phyloP scores from a whole-genome alignment of 192 early-diverging fungal genomes.

The Entomortierella lignicola region DNA sequence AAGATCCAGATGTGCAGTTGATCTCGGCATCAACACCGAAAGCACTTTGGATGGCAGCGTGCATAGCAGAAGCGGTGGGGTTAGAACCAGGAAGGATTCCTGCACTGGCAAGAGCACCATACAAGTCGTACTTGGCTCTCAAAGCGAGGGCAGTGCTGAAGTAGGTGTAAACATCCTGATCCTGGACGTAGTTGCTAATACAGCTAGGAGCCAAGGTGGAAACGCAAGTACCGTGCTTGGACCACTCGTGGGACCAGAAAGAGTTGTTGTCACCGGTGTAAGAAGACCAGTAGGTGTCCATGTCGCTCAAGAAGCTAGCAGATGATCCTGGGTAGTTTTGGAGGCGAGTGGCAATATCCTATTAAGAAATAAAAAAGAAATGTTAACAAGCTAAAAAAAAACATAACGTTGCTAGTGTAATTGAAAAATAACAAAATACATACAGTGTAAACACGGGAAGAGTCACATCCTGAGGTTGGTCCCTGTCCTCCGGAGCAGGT shows the following conservation, averaged over 20 bases:
- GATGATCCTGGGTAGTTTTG: constrained; percentile 42
- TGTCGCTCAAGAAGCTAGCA: constrained; percentile 53
- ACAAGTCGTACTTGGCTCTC: constrained; percentile 66
- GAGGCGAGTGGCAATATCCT: constrained; percentile 64
- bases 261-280: constrained; percentile 82
- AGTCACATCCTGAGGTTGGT: constrained; percentile 70
- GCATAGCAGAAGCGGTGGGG: constrained; percentile 55
- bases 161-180: constrained; percentile 70
- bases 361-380: background rate
- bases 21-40: constrained; percentile 57
- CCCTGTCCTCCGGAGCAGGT: constrained; percentile 60
- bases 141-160: constrained; percentile 66
- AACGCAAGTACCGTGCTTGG: constrained; percentile 85
- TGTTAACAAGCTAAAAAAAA: too few relatives aligned
- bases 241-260: constrained; percentile 88
- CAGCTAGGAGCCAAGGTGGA: constrained; percentile 73
- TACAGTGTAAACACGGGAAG: constrained; percentile 62
- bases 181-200: constrained; percentile 53
- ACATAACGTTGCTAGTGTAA: background rate
- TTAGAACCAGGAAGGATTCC: constrained; percentile 63
- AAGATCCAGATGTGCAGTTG: constrained; percentile 37
- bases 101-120: constrained; percentile 1
- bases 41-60: constrained; percentile 50
- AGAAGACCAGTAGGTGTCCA: constrained; percentile 78
- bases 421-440: background rate